A percentile compares a stretch with the other conserved stretches of the same genome.
Conservation (phyloP, 306 rosid species). For the Acacia confusa region DNA sequence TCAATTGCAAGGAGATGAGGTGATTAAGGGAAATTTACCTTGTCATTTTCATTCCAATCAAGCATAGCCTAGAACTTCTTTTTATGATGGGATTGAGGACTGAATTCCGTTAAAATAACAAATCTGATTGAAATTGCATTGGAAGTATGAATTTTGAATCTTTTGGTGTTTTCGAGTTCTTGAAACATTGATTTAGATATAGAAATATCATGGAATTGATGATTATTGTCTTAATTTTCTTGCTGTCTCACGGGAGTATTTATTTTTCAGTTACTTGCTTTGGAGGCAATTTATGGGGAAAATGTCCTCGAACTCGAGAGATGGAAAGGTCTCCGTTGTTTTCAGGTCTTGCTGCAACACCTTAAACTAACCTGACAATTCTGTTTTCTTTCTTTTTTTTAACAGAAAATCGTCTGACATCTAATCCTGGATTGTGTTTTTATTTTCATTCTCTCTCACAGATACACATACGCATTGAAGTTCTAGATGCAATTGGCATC, state of each 20-base stretch:
- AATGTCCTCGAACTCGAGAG: slow-evolving; percentile 55
- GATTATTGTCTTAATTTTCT: slow-evolving; percentile 3
- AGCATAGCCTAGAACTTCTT: not conserved
- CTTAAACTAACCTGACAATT: slow-evolving; percentile 12
- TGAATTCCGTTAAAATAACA: not conserved
- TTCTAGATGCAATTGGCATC: slow-evolving; percentile 52
- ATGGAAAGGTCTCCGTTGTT: slow-evolving; percentile 52
- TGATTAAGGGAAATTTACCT: not conserved
- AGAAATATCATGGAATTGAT: not conserved
- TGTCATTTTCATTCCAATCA: not conserved
- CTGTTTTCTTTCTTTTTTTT: not conserved
- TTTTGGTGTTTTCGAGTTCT: not conserved
- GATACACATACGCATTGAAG: slow-evolving; percentile 62
- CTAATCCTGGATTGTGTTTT: not conserved
- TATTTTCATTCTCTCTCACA: slow-evolving; percentile 26
- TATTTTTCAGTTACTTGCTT: slow-evolving; percentile 66
- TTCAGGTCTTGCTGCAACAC: slow-evolving; percentile 63
- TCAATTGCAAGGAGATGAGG: slow-evolving; percentile 89
- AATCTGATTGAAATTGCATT: not conserved
- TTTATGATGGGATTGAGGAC: not conserved
- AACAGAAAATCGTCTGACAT: slow-evolving; percentile 14
- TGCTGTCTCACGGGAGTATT: slow-evolving; percentile 21
- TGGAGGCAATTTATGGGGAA: slow-evolving; percentile 86
- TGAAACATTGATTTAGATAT: not conserved
- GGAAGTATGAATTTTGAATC: not conserved